Conservation (phyloP, 306 rosid species). For the Malus sylvestris region DNA sequence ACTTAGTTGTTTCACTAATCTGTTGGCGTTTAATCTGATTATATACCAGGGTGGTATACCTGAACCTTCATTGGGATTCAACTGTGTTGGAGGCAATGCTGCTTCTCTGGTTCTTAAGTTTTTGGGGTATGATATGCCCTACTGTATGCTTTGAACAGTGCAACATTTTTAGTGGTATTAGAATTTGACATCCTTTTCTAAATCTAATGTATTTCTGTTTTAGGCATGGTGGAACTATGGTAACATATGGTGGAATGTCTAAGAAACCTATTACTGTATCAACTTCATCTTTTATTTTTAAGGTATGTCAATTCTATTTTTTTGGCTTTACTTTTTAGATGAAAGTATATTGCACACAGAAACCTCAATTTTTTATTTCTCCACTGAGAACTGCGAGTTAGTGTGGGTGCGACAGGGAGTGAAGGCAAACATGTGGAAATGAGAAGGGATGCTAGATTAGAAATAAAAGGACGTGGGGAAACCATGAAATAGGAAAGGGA, state of each 20-base stretch:
- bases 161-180: neutral
- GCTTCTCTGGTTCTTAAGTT: slow-evolving; percentile 85
- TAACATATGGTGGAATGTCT: slow-evolving; percentile 98
- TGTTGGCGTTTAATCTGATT: neutral
- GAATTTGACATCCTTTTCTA: neutral
- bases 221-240: slow-evolving; percentile 84
- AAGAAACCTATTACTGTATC: slow-evolving; percentile 71
- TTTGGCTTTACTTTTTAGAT: neutral
- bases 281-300: slow-evolving; percentile 85
- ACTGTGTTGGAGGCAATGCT: slow-evolving; percentile 90
- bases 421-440: neutral
- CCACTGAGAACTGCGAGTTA: too few species aligned
- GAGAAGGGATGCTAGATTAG: neutral
- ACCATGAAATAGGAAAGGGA: neutral
- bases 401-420: neutral
- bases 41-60: slow-evolving; percentile 51
- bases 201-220: slow-evolving; percentile 11
- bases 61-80: slow-evolving; percentile 83
- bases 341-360: too few species aligned
- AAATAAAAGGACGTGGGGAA: neutral
- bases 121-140: slow-evolving; percentile 53
- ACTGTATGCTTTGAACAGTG: neutral
- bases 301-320: slow-evolving; percentile 33
- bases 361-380: too few species aligned
- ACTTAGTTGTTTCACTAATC: neutral